Percentiles rank a stretch among this genome's conserved stretches.
phyloP scores from a whole-genome alignment of 75 land plant genomes.

The Cryptomeria japonica region DNA sequence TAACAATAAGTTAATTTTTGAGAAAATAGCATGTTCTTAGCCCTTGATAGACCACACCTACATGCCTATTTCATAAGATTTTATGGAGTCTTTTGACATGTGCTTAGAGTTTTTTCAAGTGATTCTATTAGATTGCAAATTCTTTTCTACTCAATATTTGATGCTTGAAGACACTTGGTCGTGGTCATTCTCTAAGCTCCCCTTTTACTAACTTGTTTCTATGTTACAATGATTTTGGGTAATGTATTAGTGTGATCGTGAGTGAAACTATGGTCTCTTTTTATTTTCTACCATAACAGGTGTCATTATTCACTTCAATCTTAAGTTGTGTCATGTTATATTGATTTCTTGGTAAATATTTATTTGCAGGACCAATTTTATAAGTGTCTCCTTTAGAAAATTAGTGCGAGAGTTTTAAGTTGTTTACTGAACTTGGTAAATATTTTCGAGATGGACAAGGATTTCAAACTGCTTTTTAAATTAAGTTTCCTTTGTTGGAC shows the following conservation, averaged over 20 bases:
- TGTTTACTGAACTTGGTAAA: too few species aligned
- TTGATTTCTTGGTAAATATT: neutral
- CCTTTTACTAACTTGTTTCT: neutral
- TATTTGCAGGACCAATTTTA: neutral
- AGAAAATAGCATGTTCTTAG: too few species aligned
- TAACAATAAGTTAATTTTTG: too few species aligned
- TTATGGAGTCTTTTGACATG: too few species aligned
- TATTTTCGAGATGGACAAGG: neutral
- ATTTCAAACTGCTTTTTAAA: neutral
- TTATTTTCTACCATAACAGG: neutral
- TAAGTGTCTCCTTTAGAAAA: neutral
- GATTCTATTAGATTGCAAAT: too few species aligned
- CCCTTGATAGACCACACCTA: too few species aligned
- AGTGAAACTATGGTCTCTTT: neutral
- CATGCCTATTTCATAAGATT: too few species aligned
- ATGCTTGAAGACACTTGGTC: too few species aligned
- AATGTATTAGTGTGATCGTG: neutral
- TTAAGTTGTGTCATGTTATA: neutral
- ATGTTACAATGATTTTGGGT: neutral
- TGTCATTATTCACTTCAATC: neutral
- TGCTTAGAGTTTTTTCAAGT: too few species aligned
- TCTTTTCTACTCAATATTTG: too few species aligned
- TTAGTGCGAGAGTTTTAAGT: neutral
- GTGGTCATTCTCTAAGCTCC: neutral
- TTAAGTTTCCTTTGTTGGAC: neutral